Evolutionary conservation across 192 early-diverging fungal species (phyloP), one percentile per base, ranked within the genome.

Genomic region (Coemansia umbellata): DNA sequence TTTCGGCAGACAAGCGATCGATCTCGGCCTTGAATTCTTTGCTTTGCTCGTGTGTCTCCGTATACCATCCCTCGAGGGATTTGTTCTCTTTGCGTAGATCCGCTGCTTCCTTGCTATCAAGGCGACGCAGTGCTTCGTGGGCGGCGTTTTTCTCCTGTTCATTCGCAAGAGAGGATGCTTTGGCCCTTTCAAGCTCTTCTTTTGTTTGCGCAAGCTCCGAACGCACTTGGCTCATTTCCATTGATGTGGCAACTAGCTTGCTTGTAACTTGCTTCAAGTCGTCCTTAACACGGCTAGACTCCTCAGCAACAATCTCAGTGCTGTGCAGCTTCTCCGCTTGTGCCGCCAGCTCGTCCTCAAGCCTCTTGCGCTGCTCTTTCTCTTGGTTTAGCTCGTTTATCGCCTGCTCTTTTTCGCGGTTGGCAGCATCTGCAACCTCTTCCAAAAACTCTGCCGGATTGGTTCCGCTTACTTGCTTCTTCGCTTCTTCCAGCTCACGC

Each of bases 401-500:
- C 22, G 74, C 75, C 2, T 58, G 54, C 5, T 81, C 68, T 42
- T 64, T 76, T 41, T 79, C 76, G 43, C 61, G 67, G 32, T 55
- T 63, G 26, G 69, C 67, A 5, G 58, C 47, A 2, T 80, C 78
- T 18, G 55, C 58, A 41, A 75, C 50, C 44, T 64, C 58, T 14
- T 75, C 66, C 42, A 75, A 33, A 31, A 66, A 66, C 33, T 53
- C 63, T 8, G 58, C 41, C 1, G 63, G 63, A 8, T 47, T 33
- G 23, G 31, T 50, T 30, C 35, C 58, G 14, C 30, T 18, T 8
- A 28, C 33, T 43, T 17, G 60, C 19, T 21, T 23, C 8, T 53
- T 51, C 0, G 57, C 63, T 23, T 78, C 81, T 8, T 55, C 50
- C 24, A 89, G 64, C 58, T 89, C 82, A 30, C 78, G 64, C 59